Percentiles rank a stretch among this genome's conserved stretches.
These are phyloP conservation scores for Musa schizocarpa DNA, from an alignment of 176 grass and related monocot genomes.

Conservation along the genomic window DNA sequence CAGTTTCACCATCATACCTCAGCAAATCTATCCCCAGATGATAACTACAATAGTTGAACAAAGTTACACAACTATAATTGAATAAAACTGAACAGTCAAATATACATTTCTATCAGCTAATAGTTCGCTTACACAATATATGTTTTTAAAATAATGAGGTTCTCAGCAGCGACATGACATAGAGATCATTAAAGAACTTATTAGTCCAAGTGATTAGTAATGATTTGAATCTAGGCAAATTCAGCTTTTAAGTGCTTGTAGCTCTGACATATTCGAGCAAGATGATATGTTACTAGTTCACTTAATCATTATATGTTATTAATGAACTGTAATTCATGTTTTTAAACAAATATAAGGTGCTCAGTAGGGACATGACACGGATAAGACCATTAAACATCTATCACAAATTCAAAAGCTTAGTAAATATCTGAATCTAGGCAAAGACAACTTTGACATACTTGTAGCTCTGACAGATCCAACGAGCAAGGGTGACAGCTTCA, in stretches of 20 bases:
- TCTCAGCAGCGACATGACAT: not conserved
- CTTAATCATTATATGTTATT: too few relatives aligned
- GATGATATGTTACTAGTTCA: too few relatives aligned
- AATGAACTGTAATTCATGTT: not conserved
- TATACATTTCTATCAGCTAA: not conserved
- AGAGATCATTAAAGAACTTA: not conserved
- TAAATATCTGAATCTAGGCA: not conserved
- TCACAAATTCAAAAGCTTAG: too few relatives aligned
- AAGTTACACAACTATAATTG: not conserved
- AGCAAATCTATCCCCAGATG: slow-evolving; percentile 81
- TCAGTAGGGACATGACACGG: not conserved
- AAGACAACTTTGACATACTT: slow-evolving; percentile 40
- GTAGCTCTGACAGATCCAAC: slow-evolving; percentile 91
- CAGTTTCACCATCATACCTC: slow-evolving; percentile 42
- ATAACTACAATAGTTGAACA: slow-evolving; percentile 37
- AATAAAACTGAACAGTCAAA: not conserved
- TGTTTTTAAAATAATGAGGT: not conserved
- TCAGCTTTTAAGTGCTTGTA: not conserved
- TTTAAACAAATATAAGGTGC: not conserved
- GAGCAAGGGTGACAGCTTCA: slow-evolving; percentile 69
- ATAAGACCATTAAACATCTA: not conserved
- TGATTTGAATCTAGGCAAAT: not conserved
- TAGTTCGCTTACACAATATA: too few relatives aligned
- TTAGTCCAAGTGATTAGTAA: too few relatives aligned
- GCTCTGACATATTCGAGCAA: too few relatives aligned